phyloP scores from a whole-genome alignment of 2,329 filamentous ascomycete species.

The Aureobasidium sp. region DNA sequence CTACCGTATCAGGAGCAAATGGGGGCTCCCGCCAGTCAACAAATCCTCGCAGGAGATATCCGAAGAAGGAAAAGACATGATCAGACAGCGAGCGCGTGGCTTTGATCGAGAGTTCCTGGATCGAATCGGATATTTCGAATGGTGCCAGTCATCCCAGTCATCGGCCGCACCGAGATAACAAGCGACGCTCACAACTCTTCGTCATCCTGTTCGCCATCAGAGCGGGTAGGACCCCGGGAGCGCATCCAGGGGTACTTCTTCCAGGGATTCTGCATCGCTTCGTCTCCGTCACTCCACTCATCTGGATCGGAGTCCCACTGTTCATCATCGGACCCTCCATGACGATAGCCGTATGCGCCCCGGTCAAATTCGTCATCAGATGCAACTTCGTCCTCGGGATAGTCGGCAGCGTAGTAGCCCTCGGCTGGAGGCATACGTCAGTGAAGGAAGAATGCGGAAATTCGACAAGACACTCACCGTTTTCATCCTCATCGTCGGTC shows the following conservation, averaged over 20 bases:
- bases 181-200: not conserved
- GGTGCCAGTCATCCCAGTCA: conserved; percentile 5
- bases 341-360: conserved; percentile 36
- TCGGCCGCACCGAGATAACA: conserved; percentile 2
- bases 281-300: conserved; percentile 24
- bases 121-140: conserved; percentile 26
- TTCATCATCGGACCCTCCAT: conserved; percentile 36
- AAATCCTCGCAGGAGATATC: conserved; percentile 25
- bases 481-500: conserved; percentile 57
- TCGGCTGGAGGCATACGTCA: conserved; percentile 44
- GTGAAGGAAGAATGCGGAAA: not conserved
- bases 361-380: conserved; percentile 59
- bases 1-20: conserved; percentile 29
- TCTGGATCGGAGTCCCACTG: conserved; percentile 29
- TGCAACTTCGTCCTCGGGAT: conserved; percentile 71
- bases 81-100: conserved; percentile 24
- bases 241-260: conserved; percentile 21
- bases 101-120: conserved; percentile 27
- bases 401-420: conserved; percentile 72
- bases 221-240: not conserved
- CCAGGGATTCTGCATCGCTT: conserved; percentile 27
- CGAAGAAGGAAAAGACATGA: conserved; percentile 23
- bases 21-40: conserved; percentile 29
- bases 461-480: conserved; percentile 40
- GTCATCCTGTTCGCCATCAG: conserved; percentile 13